Evolutionary conservation across 768 basidiomycete species (phyloP).

Genomic region (Serendipita sp.): DNA sequence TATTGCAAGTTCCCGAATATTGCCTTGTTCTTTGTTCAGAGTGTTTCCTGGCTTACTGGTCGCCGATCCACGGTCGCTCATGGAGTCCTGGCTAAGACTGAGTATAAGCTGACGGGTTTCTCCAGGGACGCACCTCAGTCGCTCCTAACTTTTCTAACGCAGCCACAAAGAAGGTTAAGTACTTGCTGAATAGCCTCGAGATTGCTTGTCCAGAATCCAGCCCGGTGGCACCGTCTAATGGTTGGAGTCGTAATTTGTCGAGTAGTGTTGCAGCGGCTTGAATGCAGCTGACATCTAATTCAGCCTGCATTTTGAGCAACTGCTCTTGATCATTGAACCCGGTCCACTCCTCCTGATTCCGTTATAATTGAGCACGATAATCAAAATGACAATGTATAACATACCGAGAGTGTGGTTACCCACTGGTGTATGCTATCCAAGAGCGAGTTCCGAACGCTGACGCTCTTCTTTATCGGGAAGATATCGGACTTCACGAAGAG

Average conservation of each 20-base stretch:
- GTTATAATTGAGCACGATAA: neutral
- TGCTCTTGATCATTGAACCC: conserved; percentile 1
- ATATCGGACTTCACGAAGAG: conserved; percentile 46
- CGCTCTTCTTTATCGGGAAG: conserved; percentile 50
- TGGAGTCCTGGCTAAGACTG: neutral
- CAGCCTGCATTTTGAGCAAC: conserved; percentile 26
- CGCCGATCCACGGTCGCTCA: neutral
- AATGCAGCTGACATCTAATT: conserved; percentile 59
- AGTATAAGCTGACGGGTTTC: neutral
- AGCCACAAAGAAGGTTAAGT: conserved; percentile 47
- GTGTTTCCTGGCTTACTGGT: neutral
- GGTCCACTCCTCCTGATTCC: neutral
- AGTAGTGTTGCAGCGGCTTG: conserved; percentile 59
- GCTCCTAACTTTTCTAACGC: conserved; percentile 26
- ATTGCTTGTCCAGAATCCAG: conserved; percentile 47
- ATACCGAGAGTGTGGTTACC: conserved; percentile 22
- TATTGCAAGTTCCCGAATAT: conserved; percentile 61
- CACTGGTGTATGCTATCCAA: conserved; percentile 68
- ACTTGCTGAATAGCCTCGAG: conserved; percentile 64
- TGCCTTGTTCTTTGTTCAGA: conserved; percentile 10
- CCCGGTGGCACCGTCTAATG: conserved; percentile 33
- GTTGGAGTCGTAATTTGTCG: conserved; percentile 53
- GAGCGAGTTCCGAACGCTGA: conserved; percentile 45
- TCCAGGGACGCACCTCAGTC: neutral
- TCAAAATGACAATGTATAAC: neutral